Conservation (phyloP, 495 filamentous ascomycete species). For the Aspergillus sclerotiicarbonarius region DNA sequence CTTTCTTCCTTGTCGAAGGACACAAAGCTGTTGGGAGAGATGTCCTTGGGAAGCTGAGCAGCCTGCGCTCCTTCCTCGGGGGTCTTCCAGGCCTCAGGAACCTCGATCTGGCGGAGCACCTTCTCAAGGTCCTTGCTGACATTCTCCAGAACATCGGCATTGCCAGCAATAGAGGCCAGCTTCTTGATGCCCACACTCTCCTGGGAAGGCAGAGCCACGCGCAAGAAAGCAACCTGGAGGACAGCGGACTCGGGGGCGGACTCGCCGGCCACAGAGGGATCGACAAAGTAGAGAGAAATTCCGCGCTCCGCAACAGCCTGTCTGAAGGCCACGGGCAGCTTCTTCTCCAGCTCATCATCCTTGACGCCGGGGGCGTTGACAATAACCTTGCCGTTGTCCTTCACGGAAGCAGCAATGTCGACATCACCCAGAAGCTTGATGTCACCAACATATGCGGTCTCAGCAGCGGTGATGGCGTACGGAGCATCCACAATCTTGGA, state of each 20-base stretch:
- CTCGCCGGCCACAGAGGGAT: conserved; percentile 60
- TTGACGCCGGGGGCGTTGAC: conserved; percentile 74
- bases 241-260: conserved; percentile 60
- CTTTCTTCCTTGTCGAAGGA: conserved; percentile 73
- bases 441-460: conserved; percentile 74
- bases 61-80: conserved; percentile 55
- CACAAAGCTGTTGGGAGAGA: conserved; percentile 77
- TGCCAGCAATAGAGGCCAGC: conserved; percentile 54
- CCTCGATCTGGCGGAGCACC: conserved; percentile 66
- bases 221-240: conserved; percentile 77
- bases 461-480: conserved; percentile 74
- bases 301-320: conserved; percentile 66
- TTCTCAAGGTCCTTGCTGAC: conserved; percentile 66
- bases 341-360: conserved; percentile 88
- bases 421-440: conserved; percentile 75
- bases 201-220: conserved; percentile 61
- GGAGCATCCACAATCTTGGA: conserved; percentile 79
- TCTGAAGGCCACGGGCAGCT: conserved; percentile 63
- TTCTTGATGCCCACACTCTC: conserved; percentile 52
- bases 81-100: conserved; percentile 76
- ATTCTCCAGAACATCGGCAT: conserved; percentile 54
- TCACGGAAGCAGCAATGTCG: conserved; percentile 67
- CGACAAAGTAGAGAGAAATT: conserved; percentile 69
- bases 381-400: conserved; percentile 69
- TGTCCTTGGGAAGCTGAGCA: conserved; percentile 52